Evolutionary conservation across 2,329 filamentous ascomycete species (phyloP).

Genomic region (Fusarium avenaceum): DNA sequence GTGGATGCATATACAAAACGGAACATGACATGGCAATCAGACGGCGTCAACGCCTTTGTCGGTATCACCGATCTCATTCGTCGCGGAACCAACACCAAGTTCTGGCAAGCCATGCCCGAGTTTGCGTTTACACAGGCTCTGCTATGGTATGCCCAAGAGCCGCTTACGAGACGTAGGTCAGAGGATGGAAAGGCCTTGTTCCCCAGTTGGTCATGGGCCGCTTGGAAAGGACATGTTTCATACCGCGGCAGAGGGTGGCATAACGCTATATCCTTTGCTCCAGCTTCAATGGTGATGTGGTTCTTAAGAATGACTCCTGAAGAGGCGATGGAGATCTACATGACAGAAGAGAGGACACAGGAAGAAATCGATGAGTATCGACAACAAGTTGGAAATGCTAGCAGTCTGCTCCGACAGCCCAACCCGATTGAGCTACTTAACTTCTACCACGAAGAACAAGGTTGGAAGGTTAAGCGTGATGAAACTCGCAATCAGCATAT

Average conservation of each 20-base stretch:
- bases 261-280: conserved; percentile 14
- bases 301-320: neutral
- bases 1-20: conserved; percentile 27
- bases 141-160: conserved; percentile 18
- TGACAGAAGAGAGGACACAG: neutral
- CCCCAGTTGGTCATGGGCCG: conserved; percentile 30
- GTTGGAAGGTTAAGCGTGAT: conserved; percentile 12
- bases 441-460: conserved; percentile 13
- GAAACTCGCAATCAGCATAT: conserved; percentile 17
- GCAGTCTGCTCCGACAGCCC: neutral
- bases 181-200: conserved; percentile 9
- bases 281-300: conserved; percentile 13
- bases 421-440: conserved; percentile 2
- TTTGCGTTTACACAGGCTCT: conserved; percentile 14
- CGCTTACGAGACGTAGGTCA: conserved; percentile 7
- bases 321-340: conserved; percentile 5
- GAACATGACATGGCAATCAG: conserved; percentile 28
- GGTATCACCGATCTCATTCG: conserved; percentile 29
- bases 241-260: conserved; percentile 25
- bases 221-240: conserved; percentile 23
- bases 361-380: conserved; percentile 14
- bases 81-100: conserved; percentile 23
- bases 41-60: conserved; percentile 29
- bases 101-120: conserved; percentile 29
- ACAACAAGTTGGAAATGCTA: neutral